Conservation (phyloP, 345 rosid species). For the Bretschneidera sinensis region DNA sequence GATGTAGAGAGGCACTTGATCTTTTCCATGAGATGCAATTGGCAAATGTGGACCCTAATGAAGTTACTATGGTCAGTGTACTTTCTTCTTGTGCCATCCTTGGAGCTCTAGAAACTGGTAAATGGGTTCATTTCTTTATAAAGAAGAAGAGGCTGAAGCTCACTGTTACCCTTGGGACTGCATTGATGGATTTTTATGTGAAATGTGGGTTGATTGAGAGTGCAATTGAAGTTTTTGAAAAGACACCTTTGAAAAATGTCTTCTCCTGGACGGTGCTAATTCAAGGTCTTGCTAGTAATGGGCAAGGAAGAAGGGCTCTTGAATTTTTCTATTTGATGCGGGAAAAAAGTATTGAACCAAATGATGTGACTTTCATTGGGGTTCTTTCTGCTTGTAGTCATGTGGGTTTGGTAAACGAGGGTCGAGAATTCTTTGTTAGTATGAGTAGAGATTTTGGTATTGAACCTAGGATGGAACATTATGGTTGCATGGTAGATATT, state of each 20-base stretch:
- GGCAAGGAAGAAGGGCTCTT: constrained; percentile 34
- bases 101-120: constrained; percentile 35
- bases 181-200: constrained; percentile 32
- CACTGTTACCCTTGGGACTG: constrained; percentile 34
- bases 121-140: constrained; percentile 34
- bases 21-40: constrained; percentile 35
- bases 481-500: constrained; percentile 41
- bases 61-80: constrained; percentile 39
- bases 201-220: constrained; percentile 30
- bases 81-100: constrained; percentile 38
- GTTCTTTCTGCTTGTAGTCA: constrained; percentile 39
- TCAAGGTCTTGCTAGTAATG: constrained; percentile 41
- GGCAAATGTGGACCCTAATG: constrained; percentile 27
- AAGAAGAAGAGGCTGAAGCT: constrained; percentile 29
- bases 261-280: constrained; percentile 36
- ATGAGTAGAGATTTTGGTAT: constrained; percentile 32
- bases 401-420: constrained; percentile 31
- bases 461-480: constrained; percentile 31
- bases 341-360: constrained; percentile 24
- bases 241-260: constrained; percentile 29
- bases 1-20: constrained; percentile 29
- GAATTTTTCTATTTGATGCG: constrained; percentile 28
- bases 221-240: constrained; percentile 29
- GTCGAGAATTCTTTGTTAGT: constrained; percentile 24
- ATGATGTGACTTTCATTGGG: constrained; percentile 33